Evolutionary conservation across 176 grass and related monocot species (phyloP), one percentile per base, ranked within the genome.

Genomic region (Tillandsia fasciculata): DNA sequence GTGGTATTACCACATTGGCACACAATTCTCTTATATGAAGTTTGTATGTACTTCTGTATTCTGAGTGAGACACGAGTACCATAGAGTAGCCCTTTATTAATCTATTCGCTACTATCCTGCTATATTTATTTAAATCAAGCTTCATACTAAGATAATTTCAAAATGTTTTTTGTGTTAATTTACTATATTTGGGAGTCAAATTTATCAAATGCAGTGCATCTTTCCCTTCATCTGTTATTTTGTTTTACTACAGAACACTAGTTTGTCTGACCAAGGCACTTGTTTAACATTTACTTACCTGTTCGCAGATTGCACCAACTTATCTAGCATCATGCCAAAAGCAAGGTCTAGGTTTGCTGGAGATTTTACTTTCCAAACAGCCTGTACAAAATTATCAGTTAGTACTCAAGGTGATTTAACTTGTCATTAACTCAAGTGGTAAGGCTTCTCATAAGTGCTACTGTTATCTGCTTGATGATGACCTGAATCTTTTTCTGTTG

Each of bases 361-460:
- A 92, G 81, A 83, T 87, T 90, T 81, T 97, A 77, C 84, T 97
- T 76, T 86, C 87, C 49, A 87, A 84, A 73, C 93, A 97, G 77
- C 86, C 89, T 64, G 76, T 92, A 71, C 84, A 81, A 76, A 84
- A 85, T 80, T 84, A 92, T 76, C 77, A 81, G 64, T 17, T 80
- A 24, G 69, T 87, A 64, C 87, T 97, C 52, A 97, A 97, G 88
- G 93, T 97, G 67, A 77, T 49, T 74, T 22, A 49, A 26, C 42
- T 54, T 84, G 9, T 42, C 65, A 70, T 73, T 67, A 26, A 78
- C 70, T 83, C 5, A 48, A 53, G 15, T 10, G 17, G 10, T 23
- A 23, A 61, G 17, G 13, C 9, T 61, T 61, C 13, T 23, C 11
- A 63, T 47, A 77, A 58, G 49, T 63, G 51, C 53, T 79, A 79